Evolutionary conservation across 306 rosid species (phyloP), one percentile per base, ranked within the genome.

Genomic region (Dryas octopetala): DNA sequence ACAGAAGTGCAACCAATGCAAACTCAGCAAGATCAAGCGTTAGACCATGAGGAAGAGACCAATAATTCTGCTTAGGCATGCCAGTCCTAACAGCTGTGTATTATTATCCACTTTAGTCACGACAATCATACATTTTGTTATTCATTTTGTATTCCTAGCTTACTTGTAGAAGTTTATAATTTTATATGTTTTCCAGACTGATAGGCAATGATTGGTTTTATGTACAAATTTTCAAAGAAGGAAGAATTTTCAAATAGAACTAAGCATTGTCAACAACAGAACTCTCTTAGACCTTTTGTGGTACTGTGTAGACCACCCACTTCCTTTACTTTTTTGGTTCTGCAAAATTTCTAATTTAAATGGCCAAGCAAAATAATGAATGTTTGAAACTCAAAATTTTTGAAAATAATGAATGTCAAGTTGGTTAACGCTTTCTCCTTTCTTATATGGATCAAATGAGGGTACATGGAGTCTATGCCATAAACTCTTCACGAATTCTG

Each of bases 1-100:
- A 64, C 88, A 32, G 86, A 87, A 80, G 65, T 71, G 66, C 88
- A 77, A 72, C 88, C 87, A 52, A 69, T 47, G 57, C 81, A 85
- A 43, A 66, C 78, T 14, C 76, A 74, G 10, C 70, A 52, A 8
- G 81, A 67, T 8, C 81, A 83, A 32, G 77, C 89, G 49, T 60
- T n/a, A 76, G 51, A 50, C 8, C 40, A 61, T 47, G 49, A 68
- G 6, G 44, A 45, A 71, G 78, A 65, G 9, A 46, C 57, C 26
- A 12, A 6, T 1, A 58, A 68, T 46, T 65, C 76, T 19, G 15
- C 32, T 0, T 79, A 60, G 55, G 46, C 79, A 38, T 68, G 13
- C 3, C 66, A 70, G 28, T 80, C 80, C 7, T 77, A 68, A 60
- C 45, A 14, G 41, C 60, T 6, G 7, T 47, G 44, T 55, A 11